Evolutionary conservation across 2,329 filamentous ascomycete genomes (phyloP).

Genomic region (Leptographium wingfieldii): DNA sequence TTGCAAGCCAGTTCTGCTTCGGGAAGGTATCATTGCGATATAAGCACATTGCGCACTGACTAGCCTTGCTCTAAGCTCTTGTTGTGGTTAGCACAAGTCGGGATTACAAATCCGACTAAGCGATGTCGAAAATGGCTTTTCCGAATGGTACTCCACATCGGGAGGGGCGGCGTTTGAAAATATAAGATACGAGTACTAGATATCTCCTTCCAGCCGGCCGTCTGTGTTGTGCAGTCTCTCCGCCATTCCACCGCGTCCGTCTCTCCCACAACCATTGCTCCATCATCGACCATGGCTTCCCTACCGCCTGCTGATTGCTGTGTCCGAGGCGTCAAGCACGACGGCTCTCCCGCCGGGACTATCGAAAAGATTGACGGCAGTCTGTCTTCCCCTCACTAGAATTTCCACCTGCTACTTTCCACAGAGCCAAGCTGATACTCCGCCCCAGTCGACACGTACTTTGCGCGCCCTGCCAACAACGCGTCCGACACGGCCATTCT

Average conservation of each 20-base stretch:
- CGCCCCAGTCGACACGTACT: constrained; percentile 30
- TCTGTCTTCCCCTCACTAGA: background rate
- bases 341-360: constrained; percentile 26
- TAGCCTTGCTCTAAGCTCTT: no score
- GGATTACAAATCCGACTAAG: no score
- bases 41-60: no score
- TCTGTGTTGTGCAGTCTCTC: background rate
- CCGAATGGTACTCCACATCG: background rate
- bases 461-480: constrained; percentile 31
- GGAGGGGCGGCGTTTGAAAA: background rate
- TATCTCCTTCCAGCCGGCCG: background rate
- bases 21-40: no score
- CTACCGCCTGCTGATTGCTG: constrained; percentile 40
- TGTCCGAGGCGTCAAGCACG: constrained; percentile 36
- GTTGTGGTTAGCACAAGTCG: no score
- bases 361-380: background rate
- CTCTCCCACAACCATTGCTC: background rate
- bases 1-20: no score
- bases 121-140: background rate
- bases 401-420: background rate
- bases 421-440: background rate
- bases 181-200: background rate
- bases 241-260: background rate
- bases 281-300: constrained; percentile 32
- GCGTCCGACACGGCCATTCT: constrained; percentile 28